Base-by-base conservation (phyloP, 495 filamentous ascomycete genomes). In the Aspergillus coremiiformis region DNA sequence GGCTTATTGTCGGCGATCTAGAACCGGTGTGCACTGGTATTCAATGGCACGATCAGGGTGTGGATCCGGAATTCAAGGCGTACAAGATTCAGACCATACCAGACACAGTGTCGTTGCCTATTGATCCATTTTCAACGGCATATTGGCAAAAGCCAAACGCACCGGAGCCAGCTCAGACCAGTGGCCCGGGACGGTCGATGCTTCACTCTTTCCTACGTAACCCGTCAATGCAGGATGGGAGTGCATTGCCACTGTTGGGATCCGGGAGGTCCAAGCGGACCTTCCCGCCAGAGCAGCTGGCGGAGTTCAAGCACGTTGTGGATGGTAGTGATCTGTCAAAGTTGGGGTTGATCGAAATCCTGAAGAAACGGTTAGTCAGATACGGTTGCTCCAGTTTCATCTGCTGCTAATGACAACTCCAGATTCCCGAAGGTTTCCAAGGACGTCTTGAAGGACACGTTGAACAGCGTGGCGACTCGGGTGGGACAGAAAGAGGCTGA, bases 101-200 rank as follows among this genome's bases (percentile, higher is more conserved):
- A 62, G 76, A 81, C 35, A 58, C 65, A 8, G 68, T 75, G 9
- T 64, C 52, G 19, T 68, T 74, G 17, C 77, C 82, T 30, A 94
- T 99, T 59, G 83, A 99, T 53, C 93, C 93, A 0, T 95, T 90
- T 61, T 90, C 87, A 0, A 82, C 79, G 1, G 66, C 66, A 4
- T 96, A 97, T 70, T 97, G 93, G 93, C 75, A 72, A 14, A 72
- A 67, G 32, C 76, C 59, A 33, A 68, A 65, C 49, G 51, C 53
- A 9, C 47, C 54, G 11, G 63, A 68, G 8, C 51, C 49, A 7
- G 51, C 49, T 12, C 46, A 57, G 7, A 41, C 44, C 0, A 61
- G 58, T 7, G 50, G 51, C 4, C 19, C 53, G 14, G 58, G 52
- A 6, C 50, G 52, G 9, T 53, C 62, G 20, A 65, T 57, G 2